phyloP scores from a whole-genome alignment of 1,284 basidiomycete species.

The Cryptococcus amylolentus region DNA sequence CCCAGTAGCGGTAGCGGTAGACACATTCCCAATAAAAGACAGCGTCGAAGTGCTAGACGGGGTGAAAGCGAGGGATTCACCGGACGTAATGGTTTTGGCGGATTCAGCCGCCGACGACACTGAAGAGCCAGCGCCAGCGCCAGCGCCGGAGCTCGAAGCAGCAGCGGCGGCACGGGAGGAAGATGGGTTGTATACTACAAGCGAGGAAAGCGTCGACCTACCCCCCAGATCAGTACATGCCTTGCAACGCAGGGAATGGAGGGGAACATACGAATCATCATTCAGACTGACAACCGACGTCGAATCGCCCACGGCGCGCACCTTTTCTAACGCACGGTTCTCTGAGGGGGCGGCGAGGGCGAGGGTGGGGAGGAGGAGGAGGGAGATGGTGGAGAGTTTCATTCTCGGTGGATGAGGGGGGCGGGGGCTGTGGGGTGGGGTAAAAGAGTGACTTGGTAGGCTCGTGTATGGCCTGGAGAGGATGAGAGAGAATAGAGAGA shows the following conservation, averaged over 20 bases:
- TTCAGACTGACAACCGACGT: background rate
- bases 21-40: constrained; percentile 3
- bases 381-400: background rate
- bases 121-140: background rate
- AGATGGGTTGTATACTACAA: constrained; percentile 1
- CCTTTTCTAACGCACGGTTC: background rate
- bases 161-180: background rate
- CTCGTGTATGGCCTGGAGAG: too few species aligned
- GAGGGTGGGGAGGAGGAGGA: background rate
- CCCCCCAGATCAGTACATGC: background rate
- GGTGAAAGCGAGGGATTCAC: constrained; percentile 7
- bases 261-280: background rate
- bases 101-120: background rate
- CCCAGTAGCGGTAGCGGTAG: background rate
- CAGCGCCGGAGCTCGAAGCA: background rate
- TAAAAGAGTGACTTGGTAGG: too few species aligned
- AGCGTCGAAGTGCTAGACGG: constrained; percentile 10
- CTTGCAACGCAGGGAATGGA: background rate
- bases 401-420: too few species aligned
- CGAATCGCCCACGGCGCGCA: background rate
- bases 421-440: too few species aligned
- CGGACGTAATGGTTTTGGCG: background rate
- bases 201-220: constrained; percentile 2
- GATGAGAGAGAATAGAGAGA: too few species aligned
- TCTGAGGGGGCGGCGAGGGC: background rate